Base-by-base conservation (phyloP, 129 eudicot species). In the Dittrichia graveolens region DNA sequence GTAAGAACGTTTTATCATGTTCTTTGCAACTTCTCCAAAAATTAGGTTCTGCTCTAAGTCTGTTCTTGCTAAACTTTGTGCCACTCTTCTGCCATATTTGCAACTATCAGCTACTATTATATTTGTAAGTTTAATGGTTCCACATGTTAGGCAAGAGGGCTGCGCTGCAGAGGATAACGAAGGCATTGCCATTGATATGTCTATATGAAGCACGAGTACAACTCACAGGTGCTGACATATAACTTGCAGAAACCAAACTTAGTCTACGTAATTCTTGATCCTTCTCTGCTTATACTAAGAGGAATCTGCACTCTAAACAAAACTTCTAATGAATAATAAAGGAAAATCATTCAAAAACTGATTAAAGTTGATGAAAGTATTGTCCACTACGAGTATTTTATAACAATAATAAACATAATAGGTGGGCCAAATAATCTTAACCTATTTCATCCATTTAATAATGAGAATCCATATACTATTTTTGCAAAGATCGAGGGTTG, bases 181-280 rank as follows among this genome's bases (percentile, higher is more conserved):
- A 77, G 81, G 72, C 58, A 78, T 75, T 57, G 88, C 83, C 88
- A 80, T 86, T 68, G 73, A 68, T 55, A n/a, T 79, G 65, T 24
- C 68, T 62, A 69, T 61, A 37, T 64, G 67, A 54, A 60, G 37
- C 45, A 50, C 57, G 46, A 60, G 37, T 53, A 50, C 65, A 46
- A 55, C 15, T 48, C 19, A 63, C 50, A 7, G 67, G 59, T 3
- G 52, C 63, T 61, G 48, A 62, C 85, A 80, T 71, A 76, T 53
- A 84, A 77, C 54, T 73, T 54, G 67, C 77, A 47, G 70, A 80
- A 45, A 53, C 61, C 62, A 11, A 66, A 24, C 59, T 19, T 35
- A 9, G 60, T 34, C 73, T 81, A 81, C 47, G 11, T 8, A 50
- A 35, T 60, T 39, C 57, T 43, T 8, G 68, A 24, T 55, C 79